These are phyloP conservation scores for Lactarius sp. DNA, from an alignment of 768 basidiomycete species.

Conservation along the genomic window DNA sequence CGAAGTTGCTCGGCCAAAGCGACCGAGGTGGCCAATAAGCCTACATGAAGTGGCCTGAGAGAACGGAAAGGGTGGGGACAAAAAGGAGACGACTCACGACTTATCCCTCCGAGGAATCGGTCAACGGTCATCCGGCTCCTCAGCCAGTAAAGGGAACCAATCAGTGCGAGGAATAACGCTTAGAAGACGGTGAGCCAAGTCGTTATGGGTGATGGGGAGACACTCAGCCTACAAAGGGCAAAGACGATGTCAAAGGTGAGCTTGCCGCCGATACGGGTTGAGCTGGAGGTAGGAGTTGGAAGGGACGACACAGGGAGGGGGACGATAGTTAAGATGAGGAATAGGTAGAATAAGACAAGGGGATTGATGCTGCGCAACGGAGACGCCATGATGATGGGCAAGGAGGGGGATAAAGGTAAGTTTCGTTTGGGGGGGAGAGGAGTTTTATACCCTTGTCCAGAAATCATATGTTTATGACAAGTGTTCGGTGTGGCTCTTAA, in stretches of 20 bases:
- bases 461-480: no score
- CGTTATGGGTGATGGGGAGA: background rate
- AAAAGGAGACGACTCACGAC: background rate
- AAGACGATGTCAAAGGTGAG: background rate
- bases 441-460: no score
- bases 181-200: background rate
- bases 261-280: background rate
- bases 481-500: no score
- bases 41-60: background rate
- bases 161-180: background rate
- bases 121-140: background rate
- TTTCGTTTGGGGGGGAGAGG: background rate
- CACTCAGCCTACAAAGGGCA: background rate
- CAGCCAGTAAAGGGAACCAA: background rate
- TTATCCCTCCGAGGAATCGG: background rate
- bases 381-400: background rate
- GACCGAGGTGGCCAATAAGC: background rate
- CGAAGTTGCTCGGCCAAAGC: background rate
- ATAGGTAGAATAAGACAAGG: background rate
- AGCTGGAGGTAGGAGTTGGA: background rate
- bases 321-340: background rate
- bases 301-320: background rate
- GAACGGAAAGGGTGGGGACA: background rate
- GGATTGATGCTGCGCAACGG: background rate
- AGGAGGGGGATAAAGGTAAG: background rate